phyloP scores from a whole-genome alignment of 768 basidiomycete genomes.

The Russula sp. region DNA sequence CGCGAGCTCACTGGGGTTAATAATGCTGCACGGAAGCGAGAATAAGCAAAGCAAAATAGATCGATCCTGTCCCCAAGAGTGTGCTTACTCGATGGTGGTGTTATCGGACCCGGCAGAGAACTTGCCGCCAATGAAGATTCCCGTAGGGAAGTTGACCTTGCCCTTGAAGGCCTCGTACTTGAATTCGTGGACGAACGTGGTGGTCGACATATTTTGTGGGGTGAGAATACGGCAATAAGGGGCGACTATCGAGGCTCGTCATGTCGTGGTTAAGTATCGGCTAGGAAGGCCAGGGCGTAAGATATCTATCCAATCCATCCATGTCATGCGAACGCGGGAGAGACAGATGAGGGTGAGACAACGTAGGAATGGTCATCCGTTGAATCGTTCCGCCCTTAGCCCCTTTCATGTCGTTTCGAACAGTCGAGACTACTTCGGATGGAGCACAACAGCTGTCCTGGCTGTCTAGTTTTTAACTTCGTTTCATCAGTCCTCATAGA shows the following conservation, averaged over 20 bases:
- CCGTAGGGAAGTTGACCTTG: conserved; percentile 50
- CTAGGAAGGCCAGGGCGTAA: neutral
- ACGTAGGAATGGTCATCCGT: neutral
- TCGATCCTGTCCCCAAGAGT: neutral
- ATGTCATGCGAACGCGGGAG: conserved; percentile 2
- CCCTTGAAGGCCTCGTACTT: conserved; percentile 53
- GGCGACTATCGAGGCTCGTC: neutral
- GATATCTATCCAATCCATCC: neutral
- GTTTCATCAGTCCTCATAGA: neutral
- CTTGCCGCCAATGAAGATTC: conserved; percentile 67
- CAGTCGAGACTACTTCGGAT: neutral
- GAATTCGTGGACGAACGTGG: conserved; percentile 45
- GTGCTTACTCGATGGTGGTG: conserved; percentile 65
- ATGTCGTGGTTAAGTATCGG: conserved; percentile 59
- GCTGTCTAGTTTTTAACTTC: neutral
- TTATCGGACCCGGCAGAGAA: conserved; percentile 52
- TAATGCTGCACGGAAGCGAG: conserved; percentile 36
- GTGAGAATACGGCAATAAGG: neutral
- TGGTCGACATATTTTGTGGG: conserved; percentile 34
- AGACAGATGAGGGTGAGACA: neutral
- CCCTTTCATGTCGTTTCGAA: neutral
- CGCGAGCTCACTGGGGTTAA: conserved; percentile 46
- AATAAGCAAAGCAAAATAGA: neutral
- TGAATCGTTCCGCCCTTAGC: neutral
- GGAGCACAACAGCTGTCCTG: neutral